Conservation (phyloP, 768 basidiomycete species). For the Clitopilus passeckerianus region DNA sequence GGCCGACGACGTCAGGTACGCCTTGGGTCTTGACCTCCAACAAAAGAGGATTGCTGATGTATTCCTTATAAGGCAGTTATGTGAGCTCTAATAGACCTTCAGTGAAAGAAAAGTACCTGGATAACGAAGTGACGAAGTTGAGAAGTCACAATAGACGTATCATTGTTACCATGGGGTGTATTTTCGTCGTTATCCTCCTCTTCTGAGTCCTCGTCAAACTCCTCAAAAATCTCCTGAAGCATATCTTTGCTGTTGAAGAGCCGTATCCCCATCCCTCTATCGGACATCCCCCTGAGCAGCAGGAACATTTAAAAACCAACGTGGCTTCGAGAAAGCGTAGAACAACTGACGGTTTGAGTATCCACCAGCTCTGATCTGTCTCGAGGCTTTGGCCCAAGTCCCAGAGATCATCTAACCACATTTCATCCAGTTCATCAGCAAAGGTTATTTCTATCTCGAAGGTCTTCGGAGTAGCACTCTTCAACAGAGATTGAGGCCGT, state of each 20-base stretch:
- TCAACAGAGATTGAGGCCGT: constrained; percentile 53
- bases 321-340: neutral
- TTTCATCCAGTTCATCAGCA: constrained; percentile 91
- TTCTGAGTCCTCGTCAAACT: constrained; percentile 65
- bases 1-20: constrained; percentile 14
- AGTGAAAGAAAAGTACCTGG: constrained; percentile 50
- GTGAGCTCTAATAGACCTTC: neutral
- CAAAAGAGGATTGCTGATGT: constrained; percentile 72
- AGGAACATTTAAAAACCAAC: neutral
- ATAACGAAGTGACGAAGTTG: constrained; percentile 95
- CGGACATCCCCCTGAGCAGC: constrained; percentile 72
- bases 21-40: constrained; percentile 44
- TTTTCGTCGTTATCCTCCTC: constrained; percentile 41
- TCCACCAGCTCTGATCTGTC: constrained; percentile 68
- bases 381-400: constrained; percentile 70
- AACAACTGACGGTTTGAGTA: constrained; percentile 74
- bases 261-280: constrained; percentile 92
- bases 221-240: constrained; percentile 70
- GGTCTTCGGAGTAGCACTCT: constrained; percentile 58
- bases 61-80: constrained; percentile 58
- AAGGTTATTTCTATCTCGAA: constrained; percentile 85
- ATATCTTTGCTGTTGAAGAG: constrained; percentile 77
- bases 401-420: constrained; percentile 90
- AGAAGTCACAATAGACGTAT: constrained; percentile 67
- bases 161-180: neutral